Percentiles rank a stretch among this genome's conserved stretches.
These are phyloP conservation scores for Fagus sylvatica DNA, from an alignment of 306 rosid genomes.

Conservation along the genomic window DNA sequence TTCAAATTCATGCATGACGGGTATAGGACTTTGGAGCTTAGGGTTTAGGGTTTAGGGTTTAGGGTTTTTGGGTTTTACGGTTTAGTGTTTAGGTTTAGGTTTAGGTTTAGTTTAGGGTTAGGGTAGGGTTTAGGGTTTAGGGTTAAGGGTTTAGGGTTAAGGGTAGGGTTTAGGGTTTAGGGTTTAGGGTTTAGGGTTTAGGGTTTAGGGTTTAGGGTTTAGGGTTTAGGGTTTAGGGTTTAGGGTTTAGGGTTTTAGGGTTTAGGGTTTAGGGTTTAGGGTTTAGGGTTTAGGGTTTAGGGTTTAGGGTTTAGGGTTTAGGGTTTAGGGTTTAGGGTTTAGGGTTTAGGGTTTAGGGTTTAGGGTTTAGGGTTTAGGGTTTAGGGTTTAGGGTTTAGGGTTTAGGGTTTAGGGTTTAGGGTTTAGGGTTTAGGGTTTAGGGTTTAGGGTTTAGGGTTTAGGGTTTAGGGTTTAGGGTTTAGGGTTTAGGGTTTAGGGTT, in stretches of 20 bases:
- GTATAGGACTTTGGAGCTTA: no score
- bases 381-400: no score
- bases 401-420: no score
- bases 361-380: no score
- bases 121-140: not conserved
- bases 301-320: no score
- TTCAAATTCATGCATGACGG: no score
- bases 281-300: not conserved
- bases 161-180: not conserved
- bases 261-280: not conserved
- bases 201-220: not conserved
- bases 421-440: no score
- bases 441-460: no score
- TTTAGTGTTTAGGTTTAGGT: not conserved
- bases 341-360: no score
- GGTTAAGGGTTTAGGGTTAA: not conserved
- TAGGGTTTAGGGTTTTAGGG: not conserved
- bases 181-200: not conserved
- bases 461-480: no score
- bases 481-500: no score
- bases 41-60: constrained; percentile 17
- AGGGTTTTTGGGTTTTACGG: not conserved
- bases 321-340: no score
- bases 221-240: not conserved
- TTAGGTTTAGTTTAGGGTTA: not conserved